phyloP scores from a whole-genome alignment of 140 eudicot species.

The Flaveria floridana region DNA sequence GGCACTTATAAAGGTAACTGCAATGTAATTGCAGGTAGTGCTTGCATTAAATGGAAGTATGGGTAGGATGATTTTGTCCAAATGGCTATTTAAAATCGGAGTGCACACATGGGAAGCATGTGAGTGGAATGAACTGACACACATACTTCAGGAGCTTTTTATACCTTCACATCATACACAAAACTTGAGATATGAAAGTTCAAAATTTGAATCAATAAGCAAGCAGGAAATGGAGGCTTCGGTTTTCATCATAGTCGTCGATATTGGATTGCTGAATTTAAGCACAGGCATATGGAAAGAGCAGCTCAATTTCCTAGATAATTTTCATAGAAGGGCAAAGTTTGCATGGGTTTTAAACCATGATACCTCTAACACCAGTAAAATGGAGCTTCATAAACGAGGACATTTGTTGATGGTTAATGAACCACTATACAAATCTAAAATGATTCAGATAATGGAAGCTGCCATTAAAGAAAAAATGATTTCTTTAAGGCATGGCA shows the following conservation, averaged over 20 bases:
- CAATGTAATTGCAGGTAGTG: slow-evolving; percentile 57
- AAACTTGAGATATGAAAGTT: slow-evolving; percentile 26
- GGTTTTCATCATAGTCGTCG: slow-evolving; percentile 58
- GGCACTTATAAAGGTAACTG: slow-evolving; percentile 5
- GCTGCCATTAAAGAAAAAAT: slow-evolving; percentile 52
- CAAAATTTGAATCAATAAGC: slow-evolving; percentile 33
- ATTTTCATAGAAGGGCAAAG: slow-evolving; percentile 44
- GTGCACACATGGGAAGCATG: slow-evolving; percentile 61
- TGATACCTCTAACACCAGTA: slow-evolving; percentile 65
- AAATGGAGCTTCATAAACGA: slow-evolving; percentile 71
- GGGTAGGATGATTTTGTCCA: slow-evolving; percentile 56
- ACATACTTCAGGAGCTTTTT: slow-evolving; percentile 54
- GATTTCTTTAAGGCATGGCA: slow-evolving; percentile 27
- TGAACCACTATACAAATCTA: slow-evolving; percentile 70
- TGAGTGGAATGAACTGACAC: slow-evolving; percentile 87
- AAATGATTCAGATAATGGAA: slow-evolving; percentile 83
- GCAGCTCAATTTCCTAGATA: slow-evolving; percentile 65
- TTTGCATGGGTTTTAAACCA: slow-evolving; percentile 93
- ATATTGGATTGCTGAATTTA: slow-evolving; percentile 72
- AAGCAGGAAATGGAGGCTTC: slow-evolving; percentile 34
- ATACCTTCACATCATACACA: slow-evolving; percentile 38
- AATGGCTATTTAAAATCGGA: slow-evolving; percentile 64
- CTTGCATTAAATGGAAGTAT: slow-evolving; percentile 77
- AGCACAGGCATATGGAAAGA: slow-evolving; percentile 77
- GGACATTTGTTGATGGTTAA: slow-evolving; percentile 85